Conservation (phyloP, 495 filamentous ascomycete species). For the Daldinia concentrica region DNA sequence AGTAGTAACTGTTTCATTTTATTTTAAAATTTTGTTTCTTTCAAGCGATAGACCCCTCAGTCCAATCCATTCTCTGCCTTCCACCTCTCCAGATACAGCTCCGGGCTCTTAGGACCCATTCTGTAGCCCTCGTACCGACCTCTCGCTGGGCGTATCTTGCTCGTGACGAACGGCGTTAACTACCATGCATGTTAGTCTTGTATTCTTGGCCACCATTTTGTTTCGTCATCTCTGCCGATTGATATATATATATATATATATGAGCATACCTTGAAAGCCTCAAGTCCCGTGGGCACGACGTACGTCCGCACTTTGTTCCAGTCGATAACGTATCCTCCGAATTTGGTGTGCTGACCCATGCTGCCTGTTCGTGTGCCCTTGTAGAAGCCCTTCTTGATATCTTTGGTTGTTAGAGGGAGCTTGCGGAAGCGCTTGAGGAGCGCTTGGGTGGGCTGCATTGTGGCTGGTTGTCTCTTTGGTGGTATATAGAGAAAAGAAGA, state of each 20-base stretch:
- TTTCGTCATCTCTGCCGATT: too few species aligned
- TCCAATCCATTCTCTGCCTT: slow-evolving; percentile 73
- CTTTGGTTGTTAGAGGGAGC: slow-evolving; percentile 85
- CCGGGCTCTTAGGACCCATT: slow-evolving; percentile 64
- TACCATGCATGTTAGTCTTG: slow-evolving; percentile 47
- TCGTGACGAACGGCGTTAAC: slow-evolving; percentile 89
- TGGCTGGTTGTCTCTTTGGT: slow-evolving; percentile 12
- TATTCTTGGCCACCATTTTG: background rate
- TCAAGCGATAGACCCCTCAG: slow-evolving; percentile 47
- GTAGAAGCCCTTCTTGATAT: slow-evolving; percentile 92
- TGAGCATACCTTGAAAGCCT: slow-evolving; percentile 71
- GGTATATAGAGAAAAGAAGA: too few species aligned
- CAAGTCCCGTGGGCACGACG: slow-evolving; percentile 73
- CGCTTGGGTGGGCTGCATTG: slow-evolving; percentile 73
- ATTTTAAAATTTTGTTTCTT: background rate
- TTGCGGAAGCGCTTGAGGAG: slow-evolving; percentile 73
- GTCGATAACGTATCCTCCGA: slow-evolving; percentile 84
- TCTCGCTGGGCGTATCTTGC: slow-evolving; percentile 59
- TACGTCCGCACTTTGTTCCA: slow-evolving; percentile 91
- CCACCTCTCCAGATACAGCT: slow-evolving; percentile 70
- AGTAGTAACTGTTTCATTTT: background rate
- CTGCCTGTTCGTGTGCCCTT: slow-evolving; percentile 91
- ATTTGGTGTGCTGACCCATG: slow-evolving; percentile 85
- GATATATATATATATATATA: background rate
- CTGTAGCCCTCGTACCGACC: slow-evolving; percentile 60